Conservation (phyloP, 306 rosid species). For the Fragaria vesca region DNA sequence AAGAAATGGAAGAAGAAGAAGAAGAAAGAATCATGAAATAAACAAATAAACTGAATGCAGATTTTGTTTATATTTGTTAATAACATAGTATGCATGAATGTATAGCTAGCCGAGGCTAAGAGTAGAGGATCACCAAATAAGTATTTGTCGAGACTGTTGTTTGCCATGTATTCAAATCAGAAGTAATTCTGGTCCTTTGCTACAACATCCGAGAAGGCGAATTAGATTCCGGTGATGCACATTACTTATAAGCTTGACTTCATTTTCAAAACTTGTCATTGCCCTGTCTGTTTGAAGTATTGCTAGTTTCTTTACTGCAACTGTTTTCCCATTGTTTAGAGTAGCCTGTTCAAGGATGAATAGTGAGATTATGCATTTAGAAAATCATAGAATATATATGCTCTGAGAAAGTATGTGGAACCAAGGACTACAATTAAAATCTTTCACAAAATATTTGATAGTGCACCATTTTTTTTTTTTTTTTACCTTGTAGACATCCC, state of each 20-base stretch:
- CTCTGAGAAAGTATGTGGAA: background rate
- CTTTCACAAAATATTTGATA: background rate
- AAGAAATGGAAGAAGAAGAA: no score
- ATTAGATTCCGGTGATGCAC: conserved; percentile 69
- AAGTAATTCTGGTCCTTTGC: conserved; percentile 58
- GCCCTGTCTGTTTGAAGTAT: conserved; percentile 43
- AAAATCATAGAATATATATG: background rate
- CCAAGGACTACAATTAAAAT: background rate
- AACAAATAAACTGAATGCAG: background rate
- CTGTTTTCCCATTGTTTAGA: conserved; percentile 56
- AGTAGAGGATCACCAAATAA: conserved; percentile 49
- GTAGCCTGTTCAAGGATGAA: conserved; percentile 48
- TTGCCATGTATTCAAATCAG: conserved; percentile 73
- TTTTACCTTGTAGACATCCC: conserved; percentile 66
- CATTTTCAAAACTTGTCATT: conserved; percentile 55
- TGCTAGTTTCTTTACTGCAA: conserved; percentile 62
- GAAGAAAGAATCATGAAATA: background rate
- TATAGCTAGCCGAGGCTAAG: background rate
- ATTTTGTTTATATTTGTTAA: background rate
- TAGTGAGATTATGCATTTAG: background rate
- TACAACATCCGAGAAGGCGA: conserved; percentile 70
- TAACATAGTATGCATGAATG: background rate
- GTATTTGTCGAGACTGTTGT: conserved; percentile 60
- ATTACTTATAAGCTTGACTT: conserved; percentile 67
- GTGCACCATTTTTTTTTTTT: background rate